These are phyloP conservation scores for Crataegus laevigata DNA, from an alignment of 306 rosid species.

Conservation along the genomic window DNA sequence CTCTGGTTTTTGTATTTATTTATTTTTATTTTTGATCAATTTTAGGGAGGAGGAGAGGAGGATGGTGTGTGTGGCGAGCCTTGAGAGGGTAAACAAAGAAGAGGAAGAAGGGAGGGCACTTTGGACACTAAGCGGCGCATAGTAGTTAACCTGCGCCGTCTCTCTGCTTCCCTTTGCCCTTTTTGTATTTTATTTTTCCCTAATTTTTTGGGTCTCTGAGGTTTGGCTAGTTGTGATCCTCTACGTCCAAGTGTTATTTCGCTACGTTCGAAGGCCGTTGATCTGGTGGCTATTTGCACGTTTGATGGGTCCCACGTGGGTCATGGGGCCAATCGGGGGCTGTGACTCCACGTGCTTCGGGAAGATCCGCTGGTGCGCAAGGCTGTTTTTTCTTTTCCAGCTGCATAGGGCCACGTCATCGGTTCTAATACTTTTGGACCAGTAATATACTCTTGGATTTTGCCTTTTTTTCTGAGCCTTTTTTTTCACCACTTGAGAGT, in stretches of 20 bases:
- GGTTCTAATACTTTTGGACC: not conserved
- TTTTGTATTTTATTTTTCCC: not conserved
- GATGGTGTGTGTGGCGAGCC: conserved; percentile 18
- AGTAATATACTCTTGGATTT: too few species aligned
- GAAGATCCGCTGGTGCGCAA: not conserved
- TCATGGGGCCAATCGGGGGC: not conserved
- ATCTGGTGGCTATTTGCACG: not conserved
- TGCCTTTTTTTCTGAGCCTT: too few species aligned
- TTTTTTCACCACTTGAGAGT: too few species aligned
- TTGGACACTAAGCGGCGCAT: conserved; percentile 40
- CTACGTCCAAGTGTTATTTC: not conserved
- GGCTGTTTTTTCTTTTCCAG: not conserved
- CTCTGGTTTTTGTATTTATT: not conserved
- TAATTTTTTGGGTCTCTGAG: not conserved
- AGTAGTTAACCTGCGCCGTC: conserved; percentile 34
- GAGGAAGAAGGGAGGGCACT: conserved; percentile 5
- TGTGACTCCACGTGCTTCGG: not conserved
- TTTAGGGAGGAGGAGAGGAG: not conserved
- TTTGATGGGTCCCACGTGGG: not conserved
- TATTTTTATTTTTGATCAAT: not conserved
- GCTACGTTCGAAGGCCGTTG: not conserved
- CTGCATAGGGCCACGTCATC: not conserved
- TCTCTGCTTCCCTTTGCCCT: not conserved
- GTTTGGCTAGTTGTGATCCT: not conserved
- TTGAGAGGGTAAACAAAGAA: conserved; percentile 20